Evolutionary conservation across 2,329 filamentous ascomycete species (phyloP).

Genomic region (Trichoderma arundinaceum): DNA sequence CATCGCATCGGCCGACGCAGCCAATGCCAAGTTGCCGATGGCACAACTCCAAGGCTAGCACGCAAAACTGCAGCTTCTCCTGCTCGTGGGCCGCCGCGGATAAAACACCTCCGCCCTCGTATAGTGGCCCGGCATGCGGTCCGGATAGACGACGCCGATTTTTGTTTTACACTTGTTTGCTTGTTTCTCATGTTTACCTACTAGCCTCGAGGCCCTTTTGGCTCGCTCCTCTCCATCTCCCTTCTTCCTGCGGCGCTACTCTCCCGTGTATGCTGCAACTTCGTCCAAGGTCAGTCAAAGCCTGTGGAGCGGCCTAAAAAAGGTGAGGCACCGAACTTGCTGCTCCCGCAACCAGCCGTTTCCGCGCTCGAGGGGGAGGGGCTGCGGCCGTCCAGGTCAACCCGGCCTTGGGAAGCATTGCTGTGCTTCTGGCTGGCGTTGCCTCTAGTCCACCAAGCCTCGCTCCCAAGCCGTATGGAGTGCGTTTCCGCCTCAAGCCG

Average conservation of each 20-base stretch:
- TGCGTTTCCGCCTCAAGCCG: background rate
- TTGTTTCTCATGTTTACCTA: background rate
- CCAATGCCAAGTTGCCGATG: constrained; percentile 1
- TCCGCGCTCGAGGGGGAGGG: constrained; percentile 21
- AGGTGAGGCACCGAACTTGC: constrained; percentile 24
- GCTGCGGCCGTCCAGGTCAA: constrained; percentile 16
- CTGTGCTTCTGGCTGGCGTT: background rate
- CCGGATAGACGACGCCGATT: background rate
- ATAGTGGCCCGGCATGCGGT: background rate
- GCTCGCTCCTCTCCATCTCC: background rate
- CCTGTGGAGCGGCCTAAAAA: constrained; percentile 23
- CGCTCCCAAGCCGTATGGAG: background rate
- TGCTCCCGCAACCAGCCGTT: constrained; percentile 30
- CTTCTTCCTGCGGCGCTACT: background rate
- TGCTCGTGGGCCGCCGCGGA: background rate
- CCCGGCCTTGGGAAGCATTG: background rate
- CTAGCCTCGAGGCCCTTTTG: too few species aligned
- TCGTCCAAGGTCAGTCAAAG: background rate
- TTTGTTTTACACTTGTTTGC: too few species aligned
- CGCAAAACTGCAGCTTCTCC: background rate
- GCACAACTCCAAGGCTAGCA: background rate
- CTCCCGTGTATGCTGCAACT: background rate
- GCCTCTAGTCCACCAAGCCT: background rate
- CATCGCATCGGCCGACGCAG: background rate
- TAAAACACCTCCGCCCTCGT: background rate